Percentiles rank a stretch among this genome's conserved stretches.
These are phyloP conservation scores for Ilex paraguariensis DNA, from an alignment of 305 asterid species.

Conservation along the genomic window DNA sequence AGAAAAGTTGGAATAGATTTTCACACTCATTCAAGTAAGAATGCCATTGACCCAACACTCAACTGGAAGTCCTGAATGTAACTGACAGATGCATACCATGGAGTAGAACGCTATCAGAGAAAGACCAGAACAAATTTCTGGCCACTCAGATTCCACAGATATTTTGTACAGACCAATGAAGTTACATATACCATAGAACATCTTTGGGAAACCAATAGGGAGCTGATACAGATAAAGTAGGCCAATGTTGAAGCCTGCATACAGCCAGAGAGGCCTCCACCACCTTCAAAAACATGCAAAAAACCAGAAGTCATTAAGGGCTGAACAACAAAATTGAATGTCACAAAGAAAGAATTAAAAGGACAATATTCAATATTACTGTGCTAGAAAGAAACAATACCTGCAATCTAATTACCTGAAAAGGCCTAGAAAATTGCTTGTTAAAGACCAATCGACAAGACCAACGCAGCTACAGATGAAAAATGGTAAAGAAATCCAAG, in stretches of 20 bases:
- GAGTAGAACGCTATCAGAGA: slow-evolving; percentile 77
- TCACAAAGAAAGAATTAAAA: neutral
- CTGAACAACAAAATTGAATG: slow-evolving; percentile 20
- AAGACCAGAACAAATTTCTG: slow-evolving; percentile 70
- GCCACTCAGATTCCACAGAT: slow-evolving; percentile 63
- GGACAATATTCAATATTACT: slow-evolving; percentile 5
- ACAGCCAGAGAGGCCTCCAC: slow-evolving; percentile 93
- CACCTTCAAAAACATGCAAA: slow-evolving; percentile 60
- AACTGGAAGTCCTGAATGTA: slow-evolving; percentile 20
- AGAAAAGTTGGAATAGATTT: no score
- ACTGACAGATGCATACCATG: slow-evolving; percentile 58
- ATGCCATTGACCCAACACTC: neutral
- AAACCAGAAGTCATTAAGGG: slow-evolving; percentile 33
- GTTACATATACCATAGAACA: slow-evolving; percentile 38
- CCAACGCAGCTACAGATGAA: slow-evolving; percentile 94
- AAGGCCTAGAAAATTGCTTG: slow-evolving; percentile 96
- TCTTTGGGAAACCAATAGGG: slow-evolving; percentile 58
- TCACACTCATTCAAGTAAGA: no score
- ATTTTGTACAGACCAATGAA: slow-evolving; percentile 70
- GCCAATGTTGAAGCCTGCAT: slow-evolving; percentile 75
- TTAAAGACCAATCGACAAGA: slow-evolving; percentile 90
- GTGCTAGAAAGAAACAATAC: slow-evolving; percentile 18
- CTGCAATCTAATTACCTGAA: slow-evolving; percentile 55
- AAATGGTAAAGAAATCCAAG: slow-evolving; percentile 97
- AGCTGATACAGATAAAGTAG: slow-evolving; percentile 82